These are phyloP conservation scores for Aspergillus eucalypticola DNA, from an alignment of 2,329 filamentous ascomycete species.

Conservation along the genomic window DNA sequence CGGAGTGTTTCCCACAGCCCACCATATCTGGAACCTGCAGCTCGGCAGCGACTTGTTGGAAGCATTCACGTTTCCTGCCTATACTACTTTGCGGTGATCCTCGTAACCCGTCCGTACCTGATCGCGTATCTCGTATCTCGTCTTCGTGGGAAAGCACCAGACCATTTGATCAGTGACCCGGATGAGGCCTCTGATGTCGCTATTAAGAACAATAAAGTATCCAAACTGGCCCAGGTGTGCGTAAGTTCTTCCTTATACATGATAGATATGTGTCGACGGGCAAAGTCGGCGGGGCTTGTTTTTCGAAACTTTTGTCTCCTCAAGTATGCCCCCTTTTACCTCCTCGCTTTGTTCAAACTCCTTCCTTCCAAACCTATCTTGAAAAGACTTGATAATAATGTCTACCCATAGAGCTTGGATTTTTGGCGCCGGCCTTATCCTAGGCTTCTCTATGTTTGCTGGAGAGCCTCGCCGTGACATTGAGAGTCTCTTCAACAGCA, in stretches of 20 bases:
- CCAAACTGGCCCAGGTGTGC: constrained; percentile 3
- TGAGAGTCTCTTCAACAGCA: background rate
- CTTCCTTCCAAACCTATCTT: no score
- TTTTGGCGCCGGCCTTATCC: constrained; percentile 10
- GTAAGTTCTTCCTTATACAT: constrained; percentile 7
- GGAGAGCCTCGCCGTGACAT: constrained; percentile 5
- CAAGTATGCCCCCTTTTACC: constrained; percentile 1
- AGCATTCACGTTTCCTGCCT: constrained; percentile 55
- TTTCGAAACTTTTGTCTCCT: constrained; percentile 13
- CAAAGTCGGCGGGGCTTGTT: background rate
- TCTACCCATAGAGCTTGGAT: constrained; percentile 7
- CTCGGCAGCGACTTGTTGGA: constrained; percentile 32
- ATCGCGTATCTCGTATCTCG: constrained; percentile 49
- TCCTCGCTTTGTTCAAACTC: background rate
- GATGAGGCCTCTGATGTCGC: background rate
- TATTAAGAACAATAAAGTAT: constrained; percentile 4
- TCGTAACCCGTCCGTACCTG: constrained; percentile 54
- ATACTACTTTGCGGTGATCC: constrained; percentile 57
- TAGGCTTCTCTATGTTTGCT: constrained; percentile 9
- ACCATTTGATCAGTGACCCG: constrained; percentile 9
- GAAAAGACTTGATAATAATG: background rate
- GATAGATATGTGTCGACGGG: constrained; percentile 7
- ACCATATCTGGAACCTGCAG: background rate
- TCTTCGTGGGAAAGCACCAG: constrained; percentile 14
- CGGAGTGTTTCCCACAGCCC: background rate